Conservation (phyloP, 805 yeast species). For the Candida coquimbonensis region DNA sequence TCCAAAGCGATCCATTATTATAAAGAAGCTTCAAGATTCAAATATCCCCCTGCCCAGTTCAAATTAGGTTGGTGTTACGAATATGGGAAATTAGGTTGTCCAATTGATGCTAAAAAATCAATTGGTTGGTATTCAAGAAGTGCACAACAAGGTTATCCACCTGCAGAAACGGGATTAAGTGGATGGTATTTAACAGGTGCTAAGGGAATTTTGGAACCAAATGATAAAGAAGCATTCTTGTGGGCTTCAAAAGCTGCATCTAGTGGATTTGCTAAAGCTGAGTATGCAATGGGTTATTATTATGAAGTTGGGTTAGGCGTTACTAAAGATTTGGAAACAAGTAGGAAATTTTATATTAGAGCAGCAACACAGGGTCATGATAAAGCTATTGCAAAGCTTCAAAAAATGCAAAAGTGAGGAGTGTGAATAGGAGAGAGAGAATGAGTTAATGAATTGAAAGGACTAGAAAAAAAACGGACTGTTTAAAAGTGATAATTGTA, state of each 20-base stretch:
- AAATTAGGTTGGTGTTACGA: slow-evolving; percentile 68
- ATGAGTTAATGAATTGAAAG: too few relatives aligned
- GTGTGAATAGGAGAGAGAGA: neutral
- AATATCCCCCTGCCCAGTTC: slow-evolving; percentile 62
- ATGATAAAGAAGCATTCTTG: slow-evolving; percentile 57
- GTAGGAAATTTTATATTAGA: slow-evolving; percentile 43
- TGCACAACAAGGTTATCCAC: slow-evolving; percentile 52
- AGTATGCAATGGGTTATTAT: slow-evolving; percentile 63
- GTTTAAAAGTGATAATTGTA: too few relatives aligned
- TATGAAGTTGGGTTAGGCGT: slow-evolving; percentile 62
- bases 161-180: slow-evolving; percentile 64
- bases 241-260: slow-evolving; percentile 64
- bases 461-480: too few relatives aligned
- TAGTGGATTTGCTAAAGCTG: slow-evolving; percentile 53
- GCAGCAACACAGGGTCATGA: slow-evolving; percentile 61
- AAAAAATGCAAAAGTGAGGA: neutral
- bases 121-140: slow-evolving; percentile 72
- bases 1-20: slow-evolving; percentile 44
- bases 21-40: slow-evolving; percentile 50
- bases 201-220: slow-evolving; percentile 41
- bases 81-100: slow-evolving; percentile 51
- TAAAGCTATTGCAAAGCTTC: slow-evolving; percentile 37
- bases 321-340: slow-evolving; percentile 32
- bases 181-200: slow-evolving; percentile 79
- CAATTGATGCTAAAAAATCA: slow-evolving; percentile 48